Conservation (phyloP, 2,329 filamentous ascomycete species). For the Botrytis sinoallii region DNA sequence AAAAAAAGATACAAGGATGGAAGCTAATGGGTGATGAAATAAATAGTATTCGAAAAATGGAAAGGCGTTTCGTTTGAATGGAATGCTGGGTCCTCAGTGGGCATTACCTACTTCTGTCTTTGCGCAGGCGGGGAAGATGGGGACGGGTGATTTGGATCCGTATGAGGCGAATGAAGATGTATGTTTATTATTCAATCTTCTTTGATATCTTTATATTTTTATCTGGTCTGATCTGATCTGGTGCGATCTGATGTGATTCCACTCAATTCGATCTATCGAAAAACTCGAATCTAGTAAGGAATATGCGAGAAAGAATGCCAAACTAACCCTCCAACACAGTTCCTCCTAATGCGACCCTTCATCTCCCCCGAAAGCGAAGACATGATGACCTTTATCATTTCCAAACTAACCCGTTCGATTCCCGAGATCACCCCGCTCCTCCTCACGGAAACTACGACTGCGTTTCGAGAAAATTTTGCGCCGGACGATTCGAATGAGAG, state of each 20-base stretch:
- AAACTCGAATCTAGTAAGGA: neutral
- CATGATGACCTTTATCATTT: neutral
- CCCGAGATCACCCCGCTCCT: neutral
- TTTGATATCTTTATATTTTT: neutral
- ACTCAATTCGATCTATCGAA: neutral
- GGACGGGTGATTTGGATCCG: conserved; percentile 4
- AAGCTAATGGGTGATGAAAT: neutral
- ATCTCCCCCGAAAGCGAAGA: conserved; percentile 10
- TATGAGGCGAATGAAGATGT: conserved; percentile 17
- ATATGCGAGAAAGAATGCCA: neutral
- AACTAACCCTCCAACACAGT: neutral
- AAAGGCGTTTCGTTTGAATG: conserved; percentile 13
- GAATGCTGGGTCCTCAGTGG: conserved; percentile 7
- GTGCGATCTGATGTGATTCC: neutral
- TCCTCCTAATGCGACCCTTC: conserved; percentile 3
- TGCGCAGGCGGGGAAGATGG: conserved; percentile 10
- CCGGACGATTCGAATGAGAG: neutral
- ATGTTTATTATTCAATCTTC: neutral
- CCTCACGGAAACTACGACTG: neutral
- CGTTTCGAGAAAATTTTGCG: neutral
- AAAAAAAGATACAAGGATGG: neutral
- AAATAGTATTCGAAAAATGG: conserved; percentile 15
- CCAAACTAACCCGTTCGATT: neutral
- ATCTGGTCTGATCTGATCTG: neutral
- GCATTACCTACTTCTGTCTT: conserved; percentile 5